Evolutionary conservation across 164 flowering plant species (phyloP).

Genomic region (Cinnamomum chago): DNA sequence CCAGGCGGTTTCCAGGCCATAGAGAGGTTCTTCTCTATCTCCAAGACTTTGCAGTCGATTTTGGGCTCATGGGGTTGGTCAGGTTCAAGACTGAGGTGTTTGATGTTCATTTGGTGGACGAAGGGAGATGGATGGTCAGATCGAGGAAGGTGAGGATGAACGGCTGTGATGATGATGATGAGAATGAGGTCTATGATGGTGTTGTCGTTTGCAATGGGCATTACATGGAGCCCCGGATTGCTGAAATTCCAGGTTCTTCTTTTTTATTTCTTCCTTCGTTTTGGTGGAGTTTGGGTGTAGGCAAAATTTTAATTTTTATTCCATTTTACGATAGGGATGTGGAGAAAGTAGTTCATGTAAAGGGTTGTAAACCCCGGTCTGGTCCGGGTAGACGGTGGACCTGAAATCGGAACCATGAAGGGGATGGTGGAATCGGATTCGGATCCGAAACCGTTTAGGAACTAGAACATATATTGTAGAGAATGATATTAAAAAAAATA

Average conservation of each 20-base stretch:
- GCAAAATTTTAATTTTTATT: not conserved
- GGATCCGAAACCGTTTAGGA: too few relatives aligned
- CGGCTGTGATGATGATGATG: conserved; percentile 11
- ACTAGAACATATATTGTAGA: accelerated
- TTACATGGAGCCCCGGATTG: conserved; percentile 45
- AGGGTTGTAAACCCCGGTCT: too few relatives aligned
- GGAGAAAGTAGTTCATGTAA: too few relatives aligned
- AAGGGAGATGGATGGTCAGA: conserved; percentile 57
- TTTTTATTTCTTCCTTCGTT: not conserved
- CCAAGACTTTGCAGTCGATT: conserved; percentile 50
- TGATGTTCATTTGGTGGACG: conserved; percentile 38
- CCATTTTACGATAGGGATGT: too few relatives aligned
- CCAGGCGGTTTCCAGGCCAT: conserved; percentile 69
- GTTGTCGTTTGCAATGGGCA: conserved; percentile 59
- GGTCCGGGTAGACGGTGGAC: too few relatives aligned
- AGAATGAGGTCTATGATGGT: conserved; percentile 44
- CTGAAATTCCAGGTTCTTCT: conserved; percentile 48
- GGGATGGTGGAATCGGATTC: too few relatives aligned
- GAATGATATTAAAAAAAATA: too few relatives aligned
- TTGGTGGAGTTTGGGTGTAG: not conserved
- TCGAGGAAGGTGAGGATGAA: conserved; percentile 14
- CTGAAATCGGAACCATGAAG: too few relatives aligned
- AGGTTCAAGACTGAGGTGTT: conserved; percentile 67
- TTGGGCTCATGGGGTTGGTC: conserved; percentile 44
- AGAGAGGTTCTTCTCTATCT: conserved; percentile 62